Evolutionary conservation across 1,284 basidiomycete genomes (phyloP).

Genomic region (Cutaneotrichosporon daszewskae): DNA sequence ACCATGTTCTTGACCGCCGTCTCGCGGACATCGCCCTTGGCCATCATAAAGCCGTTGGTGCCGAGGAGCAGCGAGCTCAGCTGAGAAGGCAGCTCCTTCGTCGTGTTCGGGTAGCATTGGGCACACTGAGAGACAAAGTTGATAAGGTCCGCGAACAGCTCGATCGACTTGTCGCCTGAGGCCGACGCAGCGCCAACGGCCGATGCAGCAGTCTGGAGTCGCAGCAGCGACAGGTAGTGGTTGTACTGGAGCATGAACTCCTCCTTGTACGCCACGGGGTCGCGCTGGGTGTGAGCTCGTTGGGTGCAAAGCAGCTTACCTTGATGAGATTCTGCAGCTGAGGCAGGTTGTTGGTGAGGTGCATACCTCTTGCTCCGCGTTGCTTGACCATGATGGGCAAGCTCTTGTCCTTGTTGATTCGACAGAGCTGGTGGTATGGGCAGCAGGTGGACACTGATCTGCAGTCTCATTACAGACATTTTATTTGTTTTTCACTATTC

Average conservation of each 20-base stretch:
- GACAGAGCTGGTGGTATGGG: too few species aligned
- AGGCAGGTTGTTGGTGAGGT: slow-evolving; percentile 55
- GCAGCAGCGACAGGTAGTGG: slow-evolving; percentile 81
- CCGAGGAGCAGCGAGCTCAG: slow-evolving; percentile 65
- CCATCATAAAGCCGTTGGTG: slow-evolving; percentile 28
- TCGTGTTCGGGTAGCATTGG: slow-evolving; percentile 83
- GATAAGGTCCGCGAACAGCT: slow-evolving; percentile 77
- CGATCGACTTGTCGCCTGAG: slow-evolving; percentile 58
- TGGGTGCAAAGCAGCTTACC: slow-evolving; percentile 18
- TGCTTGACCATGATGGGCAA: slow-evolving; percentile 37
- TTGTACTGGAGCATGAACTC: slow-evolving; percentile 99
- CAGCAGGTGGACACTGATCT: too few species aligned
- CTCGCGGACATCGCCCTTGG: slow-evolving; percentile 59
- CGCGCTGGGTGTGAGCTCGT: slow-evolving; percentile 56
- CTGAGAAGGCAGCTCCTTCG: slow-evolving; percentile 71
- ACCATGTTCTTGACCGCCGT: slow-evolving; percentile 82
- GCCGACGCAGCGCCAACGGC: slow-evolving; percentile 24
- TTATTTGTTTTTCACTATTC: too few species aligned
- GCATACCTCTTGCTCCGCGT: slow-evolving; percentile 39
- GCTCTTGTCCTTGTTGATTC: background rate
- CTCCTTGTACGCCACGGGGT: slow-evolving; percentile 84
- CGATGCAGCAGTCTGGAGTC: slow-evolving; percentile 54
- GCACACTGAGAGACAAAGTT: slow-evolving; percentile 69
- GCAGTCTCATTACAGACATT: too few species aligned
- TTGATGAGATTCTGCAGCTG: slow-evolving; percentile 93